A percentile compares a stretch with the other conserved stretches of the same genome.
These are phyloP conservation scores for Aspergillus proliferans DNA, from an alignment of 2,329 filamentous ascomycete genomes.

Conservation along the genomic window DNA sequence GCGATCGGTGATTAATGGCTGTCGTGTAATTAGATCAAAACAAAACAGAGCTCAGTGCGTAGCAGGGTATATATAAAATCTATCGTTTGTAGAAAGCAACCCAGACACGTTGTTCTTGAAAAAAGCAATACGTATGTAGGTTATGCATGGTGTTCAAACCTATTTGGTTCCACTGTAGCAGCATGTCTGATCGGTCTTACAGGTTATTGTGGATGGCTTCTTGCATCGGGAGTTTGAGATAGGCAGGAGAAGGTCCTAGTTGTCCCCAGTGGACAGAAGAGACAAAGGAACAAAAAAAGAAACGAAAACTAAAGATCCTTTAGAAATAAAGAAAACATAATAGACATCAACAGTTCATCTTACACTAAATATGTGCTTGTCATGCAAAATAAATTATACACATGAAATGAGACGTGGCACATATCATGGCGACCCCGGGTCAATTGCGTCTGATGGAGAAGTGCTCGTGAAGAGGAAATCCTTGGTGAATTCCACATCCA, in stretches of 20 bases:
- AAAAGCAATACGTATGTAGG: neutral
- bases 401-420: no score
- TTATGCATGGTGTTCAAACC: neutral
- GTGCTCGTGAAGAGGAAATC: constrained; percentile 32
- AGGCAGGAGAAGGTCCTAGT: no score
- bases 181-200: neutral
- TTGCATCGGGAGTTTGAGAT: no score
- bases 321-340: no score
- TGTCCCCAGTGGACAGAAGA: no score
- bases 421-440: constrained; percentile 2
- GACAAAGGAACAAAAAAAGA: no score
- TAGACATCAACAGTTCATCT: neutral
- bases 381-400: no score
- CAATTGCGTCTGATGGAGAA: constrained; percentile 19
- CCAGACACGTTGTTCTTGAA: neutral
- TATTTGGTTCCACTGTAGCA: neutral
- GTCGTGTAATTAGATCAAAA: neutral
- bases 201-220: neutral
- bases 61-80: neutral
- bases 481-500: constrained; percentile 31
- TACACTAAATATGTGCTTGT: no score
- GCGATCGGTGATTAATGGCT: no score
- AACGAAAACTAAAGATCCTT: no score
- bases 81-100: neutral
- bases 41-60: neutral